Conservation (phyloP, 2,329 filamentous ascomycete species). For the Alternaria sp. region DNA sequence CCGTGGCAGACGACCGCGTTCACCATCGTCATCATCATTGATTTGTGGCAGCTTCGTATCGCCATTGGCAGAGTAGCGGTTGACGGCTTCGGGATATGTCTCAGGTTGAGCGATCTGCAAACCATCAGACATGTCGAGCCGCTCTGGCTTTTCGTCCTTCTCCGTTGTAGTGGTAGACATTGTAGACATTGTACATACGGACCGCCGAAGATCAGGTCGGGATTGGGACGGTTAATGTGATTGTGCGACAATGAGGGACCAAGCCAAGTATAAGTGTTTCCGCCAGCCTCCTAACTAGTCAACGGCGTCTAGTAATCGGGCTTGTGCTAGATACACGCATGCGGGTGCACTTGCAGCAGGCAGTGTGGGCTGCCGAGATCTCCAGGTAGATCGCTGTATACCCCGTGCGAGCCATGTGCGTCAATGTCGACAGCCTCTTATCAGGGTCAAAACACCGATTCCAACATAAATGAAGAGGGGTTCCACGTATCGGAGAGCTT, state of each 20-base stretch:
- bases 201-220: not conserved
- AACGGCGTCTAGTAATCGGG: not conserved
- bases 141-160: not conserved
- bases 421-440: not conserved
- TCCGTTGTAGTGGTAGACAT: not conserved
- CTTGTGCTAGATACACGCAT: not conserved
- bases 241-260: not conserved
- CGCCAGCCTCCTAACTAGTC: not conserved
- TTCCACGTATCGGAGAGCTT: not conserved
- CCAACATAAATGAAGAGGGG: not conserved
- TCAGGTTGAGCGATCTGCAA: constrained; percentile 9
- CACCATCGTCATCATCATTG: not conserved
- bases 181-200: not conserved
- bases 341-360: not conserved
- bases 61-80: not conserved
- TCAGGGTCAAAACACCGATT: too few relatives aligned
- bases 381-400: not conserved
- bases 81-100: constrained; percentile 2
- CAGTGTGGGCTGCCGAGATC: not conserved
- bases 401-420: not conserved
- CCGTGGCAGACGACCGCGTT: not conserved
- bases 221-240: not conserved
- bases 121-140: not conserved
- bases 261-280: not conserved
- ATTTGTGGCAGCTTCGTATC: constrained; percentile 9